These are phyloP conservation scores for Stachybotrys elegans DNA, from an alignment of 2,329 filamentous ascomycete species.

Conservation along the genomic window DNA sequence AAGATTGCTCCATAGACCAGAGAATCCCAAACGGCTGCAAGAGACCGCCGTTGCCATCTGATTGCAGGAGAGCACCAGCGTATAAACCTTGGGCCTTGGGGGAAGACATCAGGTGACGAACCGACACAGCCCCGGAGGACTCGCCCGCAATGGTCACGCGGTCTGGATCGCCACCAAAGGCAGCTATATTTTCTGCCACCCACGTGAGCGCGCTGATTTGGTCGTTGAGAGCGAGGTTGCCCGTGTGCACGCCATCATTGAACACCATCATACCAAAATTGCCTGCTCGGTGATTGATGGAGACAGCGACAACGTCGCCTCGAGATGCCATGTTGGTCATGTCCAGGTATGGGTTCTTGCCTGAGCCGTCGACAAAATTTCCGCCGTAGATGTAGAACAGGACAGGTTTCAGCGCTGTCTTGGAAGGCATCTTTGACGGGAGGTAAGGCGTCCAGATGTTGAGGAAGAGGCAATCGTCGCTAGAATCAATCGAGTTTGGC, in stretches of 20 bases:
- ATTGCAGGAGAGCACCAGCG: background rate
- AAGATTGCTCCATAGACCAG: background rate
- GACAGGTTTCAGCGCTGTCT: slow-evolving; percentile 2
- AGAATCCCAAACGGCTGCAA: background rate
- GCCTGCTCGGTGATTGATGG: slow-evolving; percentile 2
- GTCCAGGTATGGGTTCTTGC: background rate
- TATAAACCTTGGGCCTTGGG: background rate
- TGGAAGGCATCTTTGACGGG: background rate
- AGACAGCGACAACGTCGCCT: background rate
- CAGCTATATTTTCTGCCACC: background rate
- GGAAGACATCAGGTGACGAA: background rate
- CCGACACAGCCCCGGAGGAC: slow-evolving; percentile 1
- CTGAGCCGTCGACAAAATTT: background rate
- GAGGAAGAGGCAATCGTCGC: slow-evolving; percentile 3
- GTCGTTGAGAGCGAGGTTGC: background rate
- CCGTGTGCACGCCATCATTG: slow-evolving; percentile 1
- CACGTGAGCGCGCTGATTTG: slow-evolving; percentile 1
- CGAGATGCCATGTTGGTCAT: background rate
- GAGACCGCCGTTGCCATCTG: slow-evolving; percentile 2
- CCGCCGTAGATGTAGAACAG: slow-evolving; percentile 1
- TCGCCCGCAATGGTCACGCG: background rate
- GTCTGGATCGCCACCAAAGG: slow-evolving; percentile 1
- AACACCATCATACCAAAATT: background rate
- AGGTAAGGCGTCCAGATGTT: slow-evolving; percentile 2
- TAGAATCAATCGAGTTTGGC: background rate